Base-by-base conservation (phyloP, 1,139 yeast genomes). In the Keqinozyma sinolaborantium region DNA sequence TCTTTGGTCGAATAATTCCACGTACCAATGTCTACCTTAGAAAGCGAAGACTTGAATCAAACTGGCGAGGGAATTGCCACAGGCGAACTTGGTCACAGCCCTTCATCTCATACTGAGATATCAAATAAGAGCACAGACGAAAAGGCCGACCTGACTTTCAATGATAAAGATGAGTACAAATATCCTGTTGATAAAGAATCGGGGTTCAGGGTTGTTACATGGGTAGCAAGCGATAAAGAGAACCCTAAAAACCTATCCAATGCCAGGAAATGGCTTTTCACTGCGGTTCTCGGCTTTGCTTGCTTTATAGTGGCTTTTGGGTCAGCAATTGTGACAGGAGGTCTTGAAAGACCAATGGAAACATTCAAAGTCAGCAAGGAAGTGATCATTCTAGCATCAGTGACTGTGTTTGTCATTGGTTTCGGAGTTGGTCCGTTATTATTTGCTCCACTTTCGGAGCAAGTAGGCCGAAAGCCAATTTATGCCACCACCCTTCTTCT, bases 401-500 rank as follows among this genome's bases (percentile, higher is more conserved):
- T 77, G 5, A 73, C 81, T 1, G 54, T 75, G 31, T 70, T 74
- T 45, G 81, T 82, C 35, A 45, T 82, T 41, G 86, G 88, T 12
- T 78, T 80, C 48, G 88, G 87, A 35, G 64, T 82, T 34, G 88
- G 87, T 15, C 90, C 90, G 0, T 53, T 79, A 36, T 57, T 77
- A 16, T 79, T 81, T 55, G 86, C 87, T 14, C 88, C 88, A n/a
- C 44, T 37, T 8, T 33, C 39, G 4, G 38, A 34, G 25, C 31
- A 39, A 12, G 54, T 76, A 26, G 88, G 90, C 10, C 64, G 90
- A 45, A 70, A 64, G 38, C 59, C 67, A 12, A 65, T 81, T 16
- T 81, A 80, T 49, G 58, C 53, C 9, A 40, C 58, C 2, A 80
- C 87, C 3, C 57, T 81, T 32, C 58, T 66, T 8, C 38, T 77